Base-by-base conservation (phyloP, 108 stramenopile species). In the Cyclotella distinguenda region DNA sequence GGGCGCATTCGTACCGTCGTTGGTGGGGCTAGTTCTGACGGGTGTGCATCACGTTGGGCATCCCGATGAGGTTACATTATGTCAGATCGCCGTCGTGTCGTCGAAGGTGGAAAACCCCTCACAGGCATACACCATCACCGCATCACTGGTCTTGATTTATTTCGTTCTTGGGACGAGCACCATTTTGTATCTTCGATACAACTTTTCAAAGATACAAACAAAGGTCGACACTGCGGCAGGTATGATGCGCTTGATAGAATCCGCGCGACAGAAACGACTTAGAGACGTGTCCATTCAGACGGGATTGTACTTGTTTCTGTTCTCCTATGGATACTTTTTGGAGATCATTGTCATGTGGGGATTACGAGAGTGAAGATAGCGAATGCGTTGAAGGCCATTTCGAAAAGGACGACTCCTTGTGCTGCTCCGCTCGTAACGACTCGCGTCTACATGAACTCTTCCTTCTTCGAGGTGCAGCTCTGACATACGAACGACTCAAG, bases 401-500 rank as follows among this genome's bases (percentile, higher is more conserved):
- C 28, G 6, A 15, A 9, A 1, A 6, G n/a, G 50, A 56, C 38
- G 44, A 67, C 27, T 27, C 7, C 42, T 59, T 27, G 19, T 53
- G 51, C 31, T 16, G 11, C 51, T 53, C 51, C 18, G 12, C 18
- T 53, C 31, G 15, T 32, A 6, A 13, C 27, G 47, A 27, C 23
- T 9, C 58, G 22, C 11, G 58, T 30, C 45, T n/a, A 45, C 72
- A 74, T 45, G 50, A 60, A 21, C 59, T 74, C 23, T 74, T 61
- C 26, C 72, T 74, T 22, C 72, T 66, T 26, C 12, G 0, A 23
- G 58, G 46, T 35, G 34, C 42, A 1, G 7, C 72, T 0, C 58
- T 60, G 15, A 51, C 68, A 4, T 44, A 25, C 54, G 74, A 76
- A 35, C 12, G 22, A 18, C 68, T 65, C 68, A 70, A 74, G 46